Evolutionary conservation across 2,329 filamentous ascomycete species (phyloP).

Genomic region (Verticillium albo-atrum): DNA sequence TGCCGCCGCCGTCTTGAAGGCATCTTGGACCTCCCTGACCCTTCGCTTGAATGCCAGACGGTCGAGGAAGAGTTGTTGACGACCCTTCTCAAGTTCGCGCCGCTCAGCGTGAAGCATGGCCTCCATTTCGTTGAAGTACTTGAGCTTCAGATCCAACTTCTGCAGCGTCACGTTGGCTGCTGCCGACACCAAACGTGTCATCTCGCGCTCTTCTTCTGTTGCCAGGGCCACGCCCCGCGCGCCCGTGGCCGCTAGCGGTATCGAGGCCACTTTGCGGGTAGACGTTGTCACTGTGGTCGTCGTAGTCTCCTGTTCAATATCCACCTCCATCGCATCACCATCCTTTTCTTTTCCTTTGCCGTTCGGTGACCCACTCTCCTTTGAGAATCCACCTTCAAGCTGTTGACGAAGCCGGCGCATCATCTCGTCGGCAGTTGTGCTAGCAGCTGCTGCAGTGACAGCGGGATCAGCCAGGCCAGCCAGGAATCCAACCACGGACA

Average conservation of each 20-base stretch:
- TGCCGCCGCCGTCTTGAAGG: slow-evolving; percentile 52
- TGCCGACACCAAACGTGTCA: slow-evolving; percentile 87
- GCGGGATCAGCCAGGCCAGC: slow-evolving; percentile 86
- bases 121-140: slow-evolving; percentile 97
- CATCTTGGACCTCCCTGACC: slow-evolving; percentile 76
- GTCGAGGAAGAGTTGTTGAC: slow-evolving; percentile 92
- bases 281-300: slow-evolving; percentile 46
- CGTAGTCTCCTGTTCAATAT: slow-evolving; percentile 44
- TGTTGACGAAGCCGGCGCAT: slow-evolving; percentile 74
- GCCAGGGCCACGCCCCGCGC: slow-evolving; percentile 83
- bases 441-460: slow-evolving; percentile 85
- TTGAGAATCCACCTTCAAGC: slow-evolving; percentile 53
- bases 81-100: slow-evolving; percentile 83
- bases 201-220: slow-evolving; percentile 94
- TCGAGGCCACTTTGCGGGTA: slow-evolving; percentile 53
- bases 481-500: slow-evolving; percentile 93
- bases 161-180: slow-evolving; percentile 92
- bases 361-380: slow-evolving; percentile 24
- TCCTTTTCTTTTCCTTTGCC: slow-evolving; percentile 57
- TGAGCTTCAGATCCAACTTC: slow-evolving; percentile 92
- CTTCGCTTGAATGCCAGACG: slow-evolving; percentile 85
- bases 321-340: slow-evolving; percentile 60
- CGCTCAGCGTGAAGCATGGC: slow-evolving; percentile 86
- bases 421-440: slow-evolving; percentile 81
- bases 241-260: slow-evolving; percentile 81